Base-by-base conservation (phyloP, 2,329 filamentous ascomycete species). In the Sporothrix humicola region DNA sequence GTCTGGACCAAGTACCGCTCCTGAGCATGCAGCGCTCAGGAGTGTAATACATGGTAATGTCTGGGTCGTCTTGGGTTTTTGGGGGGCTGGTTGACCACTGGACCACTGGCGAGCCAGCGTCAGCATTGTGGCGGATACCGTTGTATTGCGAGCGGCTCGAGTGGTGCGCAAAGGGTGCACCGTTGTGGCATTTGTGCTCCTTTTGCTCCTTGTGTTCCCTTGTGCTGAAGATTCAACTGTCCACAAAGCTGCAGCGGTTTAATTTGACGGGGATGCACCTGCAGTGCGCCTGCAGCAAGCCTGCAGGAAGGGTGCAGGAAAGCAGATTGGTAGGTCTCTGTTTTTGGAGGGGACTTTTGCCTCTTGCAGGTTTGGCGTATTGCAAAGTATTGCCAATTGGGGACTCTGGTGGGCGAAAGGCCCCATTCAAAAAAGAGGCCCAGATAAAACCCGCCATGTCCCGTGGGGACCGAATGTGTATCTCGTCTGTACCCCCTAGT, bases 1-100 rank as follows among this genome's bases (percentile, higher is more conserved):
- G 23, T 20, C 20, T 9, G 58, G 54, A 17, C 54, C 23, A 50
- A 52, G 44, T n/a, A 58, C 69, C 37, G 69, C 52, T 59, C 50
- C n/a, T 26, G 42, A 42, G 69, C 61, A 73, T 73, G 72, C 71
- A 74, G 46, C 71, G 37, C 42, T 71, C 73, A 75, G 74, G 72
- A 73, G 74, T 12, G 31, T 17, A 42, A 48, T 63, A 56, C 61
- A 42, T 63, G 54, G 58, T 56, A 20, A 48, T 56, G 66, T 71
- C 52, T 59, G 52, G 42, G 42, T 31, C 59, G 37, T 66, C 48
- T 42, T 37, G 50, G 66, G n/a, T 37, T 37, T 20, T 20, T 44
- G 66, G 66, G 66, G 42, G 63, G 26, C 26, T 37, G 65, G 65
- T 54, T 15, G 48, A 69, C 66, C 68, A 68, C 66, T 69, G 66